These are phyloP conservation scores for Fusarium palustre DNA, from an alignment of 2,329 filamentous ascomycete genomes.

Conservation along the genomic window DNA sequence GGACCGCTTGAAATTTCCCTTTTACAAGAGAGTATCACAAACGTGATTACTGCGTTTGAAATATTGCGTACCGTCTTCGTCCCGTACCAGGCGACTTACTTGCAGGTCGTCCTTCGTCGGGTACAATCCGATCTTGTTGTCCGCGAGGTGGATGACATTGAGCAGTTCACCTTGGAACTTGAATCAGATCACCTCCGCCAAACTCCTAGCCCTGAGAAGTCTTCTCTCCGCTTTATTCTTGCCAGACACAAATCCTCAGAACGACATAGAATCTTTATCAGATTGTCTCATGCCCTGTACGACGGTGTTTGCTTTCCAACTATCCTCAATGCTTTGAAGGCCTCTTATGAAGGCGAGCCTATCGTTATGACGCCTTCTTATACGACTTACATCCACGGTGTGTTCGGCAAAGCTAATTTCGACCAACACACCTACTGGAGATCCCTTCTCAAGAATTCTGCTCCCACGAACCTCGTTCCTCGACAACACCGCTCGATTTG, in stretches of 20 bases:
- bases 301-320: conserved; percentile 32
- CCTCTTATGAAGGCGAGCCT: conserved; percentile 16
- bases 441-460: conserved; percentile 7
- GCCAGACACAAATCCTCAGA: conserved; percentile 10
- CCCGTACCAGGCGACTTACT: conserved; percentile 3
- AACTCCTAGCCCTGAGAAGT: neutral
- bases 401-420: neutral
- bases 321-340: conserved; percentile 19
- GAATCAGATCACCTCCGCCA: neutral
- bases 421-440: conserved; percentile 28
- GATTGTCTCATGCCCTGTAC: conserved; percentile 34
- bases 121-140: conserved; percentile 11
- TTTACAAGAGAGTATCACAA: conserved; percentile 26
- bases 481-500: neutral
- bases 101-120: conserved; percentile 33
- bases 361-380: conserved; percentile 5
- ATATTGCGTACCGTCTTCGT: conserved; percentile 38
- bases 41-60: conserved; percentile 28
- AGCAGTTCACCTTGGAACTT: conserved; percentile 22
- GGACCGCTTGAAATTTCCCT: conserved; percentile 14
- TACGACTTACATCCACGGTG: conserved; percentile 12
- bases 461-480: conserved; percentile 17
- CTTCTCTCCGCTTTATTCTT: conserved; percentile 20
- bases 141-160: conserved; percentile 14
- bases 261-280: conserved; percentile 27